These are phyloP conservation scores for Fragaria iinumae DNA, from an alignment of 306 rosid species.

Conservation along the genomic window DNA sequence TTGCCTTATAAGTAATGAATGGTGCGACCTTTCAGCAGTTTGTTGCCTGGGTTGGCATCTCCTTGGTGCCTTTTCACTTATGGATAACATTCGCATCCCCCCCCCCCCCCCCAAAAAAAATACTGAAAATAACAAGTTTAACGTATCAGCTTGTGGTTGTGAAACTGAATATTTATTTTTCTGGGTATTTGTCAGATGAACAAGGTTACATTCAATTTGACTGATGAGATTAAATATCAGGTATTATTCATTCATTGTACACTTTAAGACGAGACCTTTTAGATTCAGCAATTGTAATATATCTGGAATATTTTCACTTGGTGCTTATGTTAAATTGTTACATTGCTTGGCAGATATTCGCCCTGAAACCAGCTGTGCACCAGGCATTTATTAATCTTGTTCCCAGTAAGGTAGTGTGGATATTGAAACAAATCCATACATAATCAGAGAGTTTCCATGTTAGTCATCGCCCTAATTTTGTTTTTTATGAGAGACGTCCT, in stretches of 20 bases:
- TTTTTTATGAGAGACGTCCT: background rate
- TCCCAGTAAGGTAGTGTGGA: conserved; percentile 68
- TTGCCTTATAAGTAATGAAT: background rate
- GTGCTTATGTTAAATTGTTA: conserved; percentile 17
- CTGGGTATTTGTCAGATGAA: conserved; percentile 57
- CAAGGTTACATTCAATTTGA: conserved; percentile 87
- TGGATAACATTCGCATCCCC: background rate
- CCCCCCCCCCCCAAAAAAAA: background rate
- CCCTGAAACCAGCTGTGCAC: conserved; percentile 94
- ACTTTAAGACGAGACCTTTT: conserved; percentile 7
- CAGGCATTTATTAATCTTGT: conserved; percentile 79
- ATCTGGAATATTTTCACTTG: background rate
- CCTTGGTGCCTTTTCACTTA: background rate
- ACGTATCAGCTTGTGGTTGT: conserved; percentile 20
- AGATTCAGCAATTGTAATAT: conserved; percentile 1
- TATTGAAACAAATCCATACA: conserved; percentile 23
- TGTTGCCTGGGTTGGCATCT: no score
- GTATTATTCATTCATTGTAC: conserved; percentile 37
- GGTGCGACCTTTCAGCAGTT: background rate
- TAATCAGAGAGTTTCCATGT: conserved; percentile 8
- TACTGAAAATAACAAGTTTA: background rate
- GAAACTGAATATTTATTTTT: conserved; percentile 18
- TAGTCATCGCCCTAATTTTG: background rate
- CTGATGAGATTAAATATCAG: conserved; percentile 96
- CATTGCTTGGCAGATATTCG: conserved; percentile 67